Percentiles rank a stretch among this genome's conserved stretches.
These are phyloP conservation scores for Trichoderma sp. DNA, from an alignment of 2,329 filamentous ascomycete species.

Conservation along the genomic window DNA sequence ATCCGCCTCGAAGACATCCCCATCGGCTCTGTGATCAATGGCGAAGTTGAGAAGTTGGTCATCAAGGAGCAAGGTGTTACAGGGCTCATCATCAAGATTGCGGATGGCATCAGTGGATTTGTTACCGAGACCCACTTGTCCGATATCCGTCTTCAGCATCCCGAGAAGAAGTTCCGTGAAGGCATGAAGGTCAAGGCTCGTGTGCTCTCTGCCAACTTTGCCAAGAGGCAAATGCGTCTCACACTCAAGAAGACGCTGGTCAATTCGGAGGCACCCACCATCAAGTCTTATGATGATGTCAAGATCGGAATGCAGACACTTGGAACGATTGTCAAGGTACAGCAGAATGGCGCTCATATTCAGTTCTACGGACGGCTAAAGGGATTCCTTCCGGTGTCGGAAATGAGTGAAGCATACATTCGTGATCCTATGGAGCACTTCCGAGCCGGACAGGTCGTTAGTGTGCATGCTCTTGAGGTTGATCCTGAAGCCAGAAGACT, in stretches of 20 bases:
- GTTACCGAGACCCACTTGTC: conserved; percentile 87
- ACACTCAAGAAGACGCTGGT: conserved; percentile 94
- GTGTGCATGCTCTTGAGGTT: conserved; percentile 81
- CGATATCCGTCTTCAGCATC: conserved; percentile 83
- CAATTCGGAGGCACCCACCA: conserved; percentile 80
- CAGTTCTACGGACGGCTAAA: conserved; percentile 86
- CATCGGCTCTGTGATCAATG: conserved; percentile 77
- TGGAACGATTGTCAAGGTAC: conserved; percentile 83
- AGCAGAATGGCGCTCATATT: conserved; percentile 78
- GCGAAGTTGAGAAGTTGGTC: conserved; percentile 81
- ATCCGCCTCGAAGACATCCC: conserved; percentile 89
- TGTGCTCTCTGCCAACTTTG: conserved; percentile 76
- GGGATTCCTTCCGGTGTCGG: conserved; percentile 87
- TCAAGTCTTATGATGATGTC: conserved; percentile 76
- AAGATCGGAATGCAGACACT: conserved; percentile 74
- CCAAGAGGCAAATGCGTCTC: conserved; percentile 77
- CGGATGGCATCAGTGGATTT: conserved; percentile 85
- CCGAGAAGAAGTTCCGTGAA: conserved; percentile 93
- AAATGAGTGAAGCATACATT: conserved; percentile 98
- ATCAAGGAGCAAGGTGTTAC: conserved; percentile 76
- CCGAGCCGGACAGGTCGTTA: conserved; percentile 85
- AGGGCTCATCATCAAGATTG: conserved; percentile 79
- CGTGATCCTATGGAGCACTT: conserved; percentile 88
- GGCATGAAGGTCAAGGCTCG: conserved; percentile 82
- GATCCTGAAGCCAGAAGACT: conserved; percentile 71